Conservation (phyloP, 2,329 filamentous ascomycete genomes). For the Fusarium torreyae region DNA sequence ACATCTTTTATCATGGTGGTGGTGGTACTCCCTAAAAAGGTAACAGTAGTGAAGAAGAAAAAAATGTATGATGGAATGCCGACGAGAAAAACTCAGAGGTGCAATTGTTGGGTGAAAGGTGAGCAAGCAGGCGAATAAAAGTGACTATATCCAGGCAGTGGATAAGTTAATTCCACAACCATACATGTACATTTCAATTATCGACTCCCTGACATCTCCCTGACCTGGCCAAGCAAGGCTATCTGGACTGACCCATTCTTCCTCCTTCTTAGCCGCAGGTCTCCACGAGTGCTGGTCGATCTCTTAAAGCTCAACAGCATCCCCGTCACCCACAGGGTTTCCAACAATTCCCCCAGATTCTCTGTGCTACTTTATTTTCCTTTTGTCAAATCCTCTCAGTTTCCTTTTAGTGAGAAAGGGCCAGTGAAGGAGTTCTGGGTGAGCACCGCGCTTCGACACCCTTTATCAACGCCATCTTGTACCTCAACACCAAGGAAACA, state of each 20-base stretch:
- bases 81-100: neutral
- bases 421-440: constrained; percentile 1
- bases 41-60: neutral
- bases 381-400: neutral
- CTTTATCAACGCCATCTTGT: neutral
- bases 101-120: neutral
- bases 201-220: constrained; percentile 33
- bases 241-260: constrained; percentile 48
- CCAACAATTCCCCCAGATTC: constrained; percentile 36
- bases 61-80: constrained; percentile 9
- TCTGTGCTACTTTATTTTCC: constrained; percentile 19
- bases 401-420: neutral
- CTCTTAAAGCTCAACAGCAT: constrained; percentile 47
- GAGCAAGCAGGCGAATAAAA: neutral
- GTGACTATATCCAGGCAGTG: constrained; percentile 14
- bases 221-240: constrained; percentile 37
- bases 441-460: constrained; percentile 7
- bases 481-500: constrained; percentile 36
- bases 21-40: neutral
- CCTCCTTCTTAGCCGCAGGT: constrained; percentile 35
- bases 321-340: constrained; percentile 41
- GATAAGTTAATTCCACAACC: constrained; percentile 25
- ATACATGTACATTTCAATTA: constrained; percentile 18
- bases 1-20: constrained; percentile 4
- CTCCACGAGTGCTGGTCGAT: constrained; percentile 40